A percentile compares a stretch with the other conserved stretches of the same genome.
These are phyloP conservation scores for Pseudotsuga menziesii DNA, from an alignment of 75 land plant species.

Conservation along the genomic window DNA sequence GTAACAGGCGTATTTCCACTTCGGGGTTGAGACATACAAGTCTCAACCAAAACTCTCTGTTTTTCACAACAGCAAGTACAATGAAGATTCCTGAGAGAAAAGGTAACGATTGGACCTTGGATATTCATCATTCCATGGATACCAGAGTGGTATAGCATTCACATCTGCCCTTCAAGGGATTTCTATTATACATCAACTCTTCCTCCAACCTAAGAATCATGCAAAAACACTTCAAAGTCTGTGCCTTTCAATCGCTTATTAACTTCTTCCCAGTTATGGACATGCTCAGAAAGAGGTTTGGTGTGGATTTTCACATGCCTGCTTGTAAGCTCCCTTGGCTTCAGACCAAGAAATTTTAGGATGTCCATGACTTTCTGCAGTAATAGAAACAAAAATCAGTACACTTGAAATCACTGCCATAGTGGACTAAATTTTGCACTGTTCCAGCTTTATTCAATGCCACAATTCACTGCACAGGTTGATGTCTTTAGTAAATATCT, in stretches of 20 bases:
- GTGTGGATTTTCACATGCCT: slow-evolving; percentile 75
- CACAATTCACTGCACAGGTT: background rate
- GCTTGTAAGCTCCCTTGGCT: slow-evolving; percentile 34
- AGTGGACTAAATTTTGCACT: background rate
- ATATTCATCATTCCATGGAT: background rate
- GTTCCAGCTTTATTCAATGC: background rate
- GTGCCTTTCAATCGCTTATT: slow-evolving; percentile 45
- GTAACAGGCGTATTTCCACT: background rate
- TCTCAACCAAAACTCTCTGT: background rate
- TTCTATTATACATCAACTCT: background rate
- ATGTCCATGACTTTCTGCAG: slow-evolving; percentile 38
- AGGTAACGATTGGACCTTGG: background rate
- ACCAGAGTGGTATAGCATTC: background rate
- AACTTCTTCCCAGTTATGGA: slow-evolving; percentile 62
- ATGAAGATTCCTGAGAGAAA: background rate
- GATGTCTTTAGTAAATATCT: slow-evolving; percentile 13
- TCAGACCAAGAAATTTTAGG: slow-evolving; percentile 50
- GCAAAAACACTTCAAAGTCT: slow-evolving; percentile 35
- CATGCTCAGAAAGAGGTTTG: slow-evolving; percentile 36
- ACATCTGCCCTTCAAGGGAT: background rate
- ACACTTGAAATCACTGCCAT: background rate
- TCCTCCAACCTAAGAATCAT: background rate
- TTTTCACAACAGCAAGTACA: background rate
- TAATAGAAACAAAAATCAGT: background rate
- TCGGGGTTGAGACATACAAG: too few species aligned